Evolutionary conservation across 805 yeast species (phyloP), one percentile per base, ranked within the genome.

Genomic region (Saturnispora serradocipensis): DNA sequence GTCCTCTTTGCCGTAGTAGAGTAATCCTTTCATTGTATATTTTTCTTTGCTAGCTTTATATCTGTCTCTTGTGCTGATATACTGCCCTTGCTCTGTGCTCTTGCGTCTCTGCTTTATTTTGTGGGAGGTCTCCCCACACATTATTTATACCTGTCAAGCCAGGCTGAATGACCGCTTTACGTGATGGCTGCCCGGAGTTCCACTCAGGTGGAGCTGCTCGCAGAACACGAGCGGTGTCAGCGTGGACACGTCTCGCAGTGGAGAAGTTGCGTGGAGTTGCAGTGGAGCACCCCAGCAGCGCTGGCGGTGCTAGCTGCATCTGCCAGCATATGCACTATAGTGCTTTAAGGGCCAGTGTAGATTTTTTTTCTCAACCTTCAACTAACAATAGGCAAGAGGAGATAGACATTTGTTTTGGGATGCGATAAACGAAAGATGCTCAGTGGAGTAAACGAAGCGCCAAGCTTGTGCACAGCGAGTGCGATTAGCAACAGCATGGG

Each of bases 1-100:
- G 57, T 75, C 75, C 48, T 68, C 65, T 25, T 71, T 72, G 1
- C 76, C 77, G 60, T 75, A 70, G 56, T 72, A 77, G 25, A 75
- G 71, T 39, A 77, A 56, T 18, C 80, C 81, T 63, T 68, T 74
- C 81, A 77, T 76, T 40, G 36, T 39, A 5, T 20, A 20, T 30
- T 13, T 30, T 18, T 16, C 9, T 9, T 45, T 43, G 27, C 25
- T 32, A 38, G 16, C 13, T 18, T 18, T 38, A 18, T 38, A 10
- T 40, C n/a, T 40, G 27, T 11, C 11, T 40, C 8, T 40, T 40
- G 11, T 16, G 28, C 9, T 25, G 28, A 25, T 25, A 25, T 25
- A 25, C 28, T 25, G 28, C 28, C 6, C 9, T 25, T 25, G 7
- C 9, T 5, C 7, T 25, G 28, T 25, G 28, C 9, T 25, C 9